Evolutionary conservation across 345 rosid species (phyloP).

Genomic region (Mercurialis annua): DNA sequence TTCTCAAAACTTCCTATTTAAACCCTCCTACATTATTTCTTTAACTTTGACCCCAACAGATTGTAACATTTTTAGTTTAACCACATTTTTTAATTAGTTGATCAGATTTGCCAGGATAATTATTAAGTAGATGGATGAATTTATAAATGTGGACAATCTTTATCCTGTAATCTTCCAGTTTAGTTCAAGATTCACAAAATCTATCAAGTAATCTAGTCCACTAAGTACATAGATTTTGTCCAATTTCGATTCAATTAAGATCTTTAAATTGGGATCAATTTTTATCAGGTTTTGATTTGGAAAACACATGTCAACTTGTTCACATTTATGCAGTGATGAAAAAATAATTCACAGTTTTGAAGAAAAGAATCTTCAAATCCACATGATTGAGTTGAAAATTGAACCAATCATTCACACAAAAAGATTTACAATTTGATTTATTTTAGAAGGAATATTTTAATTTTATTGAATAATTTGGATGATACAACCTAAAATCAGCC

Average conservation of each 20-base stretch:
- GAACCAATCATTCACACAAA: too few relatives aligned
- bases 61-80: too few relatives aligned
- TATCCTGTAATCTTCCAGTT: not conserved
- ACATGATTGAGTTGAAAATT: not conserved
- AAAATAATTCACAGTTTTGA: not conserved
- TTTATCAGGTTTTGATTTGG: not conserved
- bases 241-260: not conserved
- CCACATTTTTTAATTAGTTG: too few relatives aligned
- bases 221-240: constrained; percentile 2
- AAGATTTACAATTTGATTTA: not conserved
- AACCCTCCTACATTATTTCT: too few relatives aligned
- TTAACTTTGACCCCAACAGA: too few relatives aligned
- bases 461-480: not conserved
- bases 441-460: not conserved
- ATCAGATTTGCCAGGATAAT: too few relatives aligned
- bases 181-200: constrained; percentile 13
- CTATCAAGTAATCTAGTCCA: constrained; percentile 14
- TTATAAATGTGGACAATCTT: not conserved
- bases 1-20: not conserved
- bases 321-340: not conserved
- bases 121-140: too few relatives aligned
- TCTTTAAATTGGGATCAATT: not conserved
- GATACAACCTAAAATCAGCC: not conserved
- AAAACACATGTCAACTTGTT: not conserved
- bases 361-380: not conserved